Percentiles rank a stretch among this genome's conserved stretches.
Conservation (phyloP, 345 rosid genomes). For the Salix dunnii region DNA sequence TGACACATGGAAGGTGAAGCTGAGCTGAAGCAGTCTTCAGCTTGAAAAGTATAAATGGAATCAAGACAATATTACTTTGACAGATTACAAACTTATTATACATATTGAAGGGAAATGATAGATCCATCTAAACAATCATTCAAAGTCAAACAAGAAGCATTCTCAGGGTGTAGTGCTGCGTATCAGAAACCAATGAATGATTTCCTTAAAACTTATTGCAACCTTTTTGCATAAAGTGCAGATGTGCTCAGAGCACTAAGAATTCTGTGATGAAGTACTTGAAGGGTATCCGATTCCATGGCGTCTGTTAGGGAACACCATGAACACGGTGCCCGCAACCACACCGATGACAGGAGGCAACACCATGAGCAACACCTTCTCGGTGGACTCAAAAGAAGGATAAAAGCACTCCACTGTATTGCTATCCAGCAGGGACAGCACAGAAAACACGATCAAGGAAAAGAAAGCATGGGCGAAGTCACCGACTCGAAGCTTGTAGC, state of each 20-base stretch:
- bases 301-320: conserved; percentile 64
- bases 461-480: conserved; percentile 68
- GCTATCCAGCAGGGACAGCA: conserved; percentile 50
- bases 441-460: conserved; percentile 49
- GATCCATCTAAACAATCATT: too few relatives aligned
- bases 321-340: conserved; percentile 44
- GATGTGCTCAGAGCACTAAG: neutral
- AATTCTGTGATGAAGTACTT: neutral
- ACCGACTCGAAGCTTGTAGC: conserved; percentile 44
- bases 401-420: conserved; percentile 65
- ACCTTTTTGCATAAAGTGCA: neutral
- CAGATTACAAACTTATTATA: too few relatives aligned
- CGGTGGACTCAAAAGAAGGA: conserved; percentile 44
- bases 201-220: neutral
- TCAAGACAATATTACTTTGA: neutral
- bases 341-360: conserved; percentile 66
- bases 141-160: too few relatives aligned
- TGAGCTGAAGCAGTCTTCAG: neutral
- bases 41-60: neutral
- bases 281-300: conserved; percentile 80
- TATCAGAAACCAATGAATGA: neutral
- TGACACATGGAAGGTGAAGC: neutral
- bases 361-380: conserved; percentile 52
- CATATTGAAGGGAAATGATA: too few relatives aligned
- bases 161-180: neutral